phyloP scores from a whole-genome alignment of 2,329 filamentous ascomycete genomes.

The Boeremia lycopersici region DNA sequence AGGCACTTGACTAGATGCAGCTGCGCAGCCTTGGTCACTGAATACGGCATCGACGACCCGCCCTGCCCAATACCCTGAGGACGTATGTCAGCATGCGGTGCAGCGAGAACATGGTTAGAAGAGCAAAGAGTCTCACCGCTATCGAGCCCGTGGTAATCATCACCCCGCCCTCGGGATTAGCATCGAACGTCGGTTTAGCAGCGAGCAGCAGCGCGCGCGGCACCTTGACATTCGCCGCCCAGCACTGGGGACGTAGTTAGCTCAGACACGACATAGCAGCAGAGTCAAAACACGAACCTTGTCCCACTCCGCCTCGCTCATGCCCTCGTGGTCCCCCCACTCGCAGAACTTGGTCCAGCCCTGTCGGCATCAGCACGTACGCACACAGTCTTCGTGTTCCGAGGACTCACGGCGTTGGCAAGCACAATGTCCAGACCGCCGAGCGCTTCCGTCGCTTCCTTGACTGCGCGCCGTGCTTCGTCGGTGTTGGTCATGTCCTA shows the following conservation, averaged over 20 bases:
- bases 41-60: constrained; percentile 71
- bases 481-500: constrained; percentile 66
- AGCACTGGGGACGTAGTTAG: constrained; percentile 58
- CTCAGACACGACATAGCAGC: no score
- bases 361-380: constrained; percentile 35
- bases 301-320: constrained; percentile 68
- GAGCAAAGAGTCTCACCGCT: constrained; percentile 52
- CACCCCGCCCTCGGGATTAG: constrained; percentile 66
- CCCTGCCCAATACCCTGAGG: constrained; percentile 54
- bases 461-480: constrained; percentile 66
- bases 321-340: constrained; percentile 63
- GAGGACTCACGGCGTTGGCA: constrained; percentile 68
- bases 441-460: constrained; percentile 63
- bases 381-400: no score
- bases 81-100: background rate
- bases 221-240: constrained; percentile 64
- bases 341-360: constrained; percentile 67
- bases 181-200: constrained; percentile 64
- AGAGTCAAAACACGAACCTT: constrained; percentile 53
- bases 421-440: constrained; percentile 78
- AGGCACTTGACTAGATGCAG: constrained; percentile 71
- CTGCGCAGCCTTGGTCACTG: constrained; percentile 77
- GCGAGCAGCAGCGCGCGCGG: constrained; percentile 59
- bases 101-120: background rate
- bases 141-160: constrained; percentile 69